phyloP scores from a whole-genome alignment of 257 asterid species.

The Mentha longifolia region DNA sequence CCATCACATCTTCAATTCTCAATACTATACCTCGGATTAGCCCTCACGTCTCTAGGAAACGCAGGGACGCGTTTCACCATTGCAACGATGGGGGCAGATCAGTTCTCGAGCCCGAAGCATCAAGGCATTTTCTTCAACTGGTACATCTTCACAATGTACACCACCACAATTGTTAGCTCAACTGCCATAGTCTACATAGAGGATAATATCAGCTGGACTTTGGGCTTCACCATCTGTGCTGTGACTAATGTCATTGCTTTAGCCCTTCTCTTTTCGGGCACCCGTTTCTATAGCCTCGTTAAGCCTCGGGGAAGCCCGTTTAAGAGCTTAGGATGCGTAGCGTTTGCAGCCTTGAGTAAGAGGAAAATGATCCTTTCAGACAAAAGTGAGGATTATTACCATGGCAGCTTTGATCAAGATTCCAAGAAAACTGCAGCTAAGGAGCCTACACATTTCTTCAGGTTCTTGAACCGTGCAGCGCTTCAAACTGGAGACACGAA shows the following conservation, averaged over 20 bases:
- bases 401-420: slow-evolving; percentile 30
- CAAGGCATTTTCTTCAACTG: slow-evolving; percentile 62
- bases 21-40: slow-evolving; percentile 54
- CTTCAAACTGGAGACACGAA: slow-evolving; percentile 39
- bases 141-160: slow-evolving; percentile 63
- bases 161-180: slow-evolving; percentile 50
- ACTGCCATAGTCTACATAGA: slow-evolving; percentile 60
- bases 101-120: slow-evolving; percentile 48
- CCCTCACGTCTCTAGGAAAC: slow-evolving; percentile 53
- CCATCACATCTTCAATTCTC: slow-evolving; percentile 55
- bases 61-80: slow-evolving; percentile 71
- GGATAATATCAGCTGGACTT: slow-evolving; percentile 60
- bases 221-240: slow-evolving; percentile 53
- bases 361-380: slow-evolving; percentile 44
- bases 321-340: slow-evolving; percentile 51
- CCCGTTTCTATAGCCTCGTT: slow-evolving; percentile 43
- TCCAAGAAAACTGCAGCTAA: slow-evolving; percentile 10
- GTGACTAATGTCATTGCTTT: slow-evolving; percentile 57
- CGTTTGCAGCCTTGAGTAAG: slow-evolving; percentile 54
- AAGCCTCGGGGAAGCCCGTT: slow-evolving; percentile 69
- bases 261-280: slow-evolving; percentile 48
- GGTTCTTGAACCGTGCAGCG: slow-evolving; percentile 75
- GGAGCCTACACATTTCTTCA: slow-evolving; percentile 37
- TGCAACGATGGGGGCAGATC: slow-evolving; percentile 77
- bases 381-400: slow-evolving; percentile 50